These are phyloP conservation scores for Cylindrotheca fusiformis DNA, from an alignment of 108 stramenopile genomes.

Conservation along the genomic window DNA sequence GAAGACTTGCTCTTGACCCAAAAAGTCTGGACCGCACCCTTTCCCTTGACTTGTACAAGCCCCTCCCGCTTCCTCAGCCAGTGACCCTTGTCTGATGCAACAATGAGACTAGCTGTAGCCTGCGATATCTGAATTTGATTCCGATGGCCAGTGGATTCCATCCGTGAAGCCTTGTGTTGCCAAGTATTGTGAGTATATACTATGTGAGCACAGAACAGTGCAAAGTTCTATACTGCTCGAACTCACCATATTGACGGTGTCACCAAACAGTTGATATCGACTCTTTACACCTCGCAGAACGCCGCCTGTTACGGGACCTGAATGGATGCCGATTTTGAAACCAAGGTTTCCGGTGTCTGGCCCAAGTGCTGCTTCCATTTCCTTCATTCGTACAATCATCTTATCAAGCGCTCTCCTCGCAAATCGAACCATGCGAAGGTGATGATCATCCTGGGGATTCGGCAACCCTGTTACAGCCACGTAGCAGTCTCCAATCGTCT, in stretches of 20 bases:
- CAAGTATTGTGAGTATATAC: background rate
- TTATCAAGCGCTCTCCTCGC: background rate
- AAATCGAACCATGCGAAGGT: background rate
- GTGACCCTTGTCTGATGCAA: constrained; percentile 25
- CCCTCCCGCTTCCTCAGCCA: constrained; percentile 42
- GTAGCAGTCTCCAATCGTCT: background rate
- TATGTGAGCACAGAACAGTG: background rate
- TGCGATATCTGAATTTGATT: constrained; percentile 43
- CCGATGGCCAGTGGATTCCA: constrained; percentile 45
- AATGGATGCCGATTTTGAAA: constrained; percentile 21
- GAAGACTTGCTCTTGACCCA: constrained; percentile 28
- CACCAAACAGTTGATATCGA: constrained; percentile 9
- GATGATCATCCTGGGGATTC: background rate
- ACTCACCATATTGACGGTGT: constrained; percentile 5
- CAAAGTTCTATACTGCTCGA: no score
- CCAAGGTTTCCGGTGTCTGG: constrained; percentile 20
- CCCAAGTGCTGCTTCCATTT: constrained; percentile 19
- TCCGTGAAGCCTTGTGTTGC: constrained; percentile 17
- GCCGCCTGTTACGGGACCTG: constrained; percentile 9
- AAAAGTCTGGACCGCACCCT: constrained; percentile 59
- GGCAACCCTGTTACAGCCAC: background rate
- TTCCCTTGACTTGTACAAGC: constrained; percentile 51
- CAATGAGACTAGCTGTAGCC: constrained; percentile 42
- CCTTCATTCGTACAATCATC: background rate
- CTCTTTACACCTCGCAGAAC: constrained; percentile 1